phyloP scores from a whole-genome alignment of 2,329 filamentous ascomycete genomes.

The Didymella segeticola region DNA sequence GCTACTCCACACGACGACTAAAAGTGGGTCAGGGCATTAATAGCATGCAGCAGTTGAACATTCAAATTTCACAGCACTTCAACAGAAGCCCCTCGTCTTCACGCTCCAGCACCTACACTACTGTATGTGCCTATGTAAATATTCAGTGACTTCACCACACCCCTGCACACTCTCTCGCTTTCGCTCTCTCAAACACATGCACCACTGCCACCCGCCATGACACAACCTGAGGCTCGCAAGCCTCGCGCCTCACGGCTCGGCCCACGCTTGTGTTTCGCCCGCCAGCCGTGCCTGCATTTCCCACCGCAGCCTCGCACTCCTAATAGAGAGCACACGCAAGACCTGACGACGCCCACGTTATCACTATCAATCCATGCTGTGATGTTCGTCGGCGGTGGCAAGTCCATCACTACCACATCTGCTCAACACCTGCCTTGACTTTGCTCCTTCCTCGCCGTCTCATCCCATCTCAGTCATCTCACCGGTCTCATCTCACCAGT shows the following conservation, averaged over 20 bases:
- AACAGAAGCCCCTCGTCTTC: background rate
- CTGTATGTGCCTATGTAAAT: too few relatives aligned
- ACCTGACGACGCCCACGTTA: too few relatives aligned
- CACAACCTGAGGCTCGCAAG: conserved; percentile 3
- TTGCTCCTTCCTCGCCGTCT: too few relatives aligned
- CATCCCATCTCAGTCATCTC: too few relatives aligned
- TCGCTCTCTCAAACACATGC: conserved; percentile 3
- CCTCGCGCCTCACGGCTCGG: conserved; percentile 7
- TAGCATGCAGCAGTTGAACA: background rate
- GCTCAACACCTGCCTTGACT: too few relatives aligned
- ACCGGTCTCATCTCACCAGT: too few relatives aligned
- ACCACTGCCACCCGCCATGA: background rate
- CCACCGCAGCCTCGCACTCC: background rate
- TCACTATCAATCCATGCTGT: too few relatives aligned
- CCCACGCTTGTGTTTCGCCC: conserved; percentile 13
- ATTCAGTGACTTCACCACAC: too few relatives aligned
- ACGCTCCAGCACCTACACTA: too few relatives aligned
- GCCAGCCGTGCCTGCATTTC: background rate
- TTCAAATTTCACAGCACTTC: background rate
- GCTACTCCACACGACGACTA: conserved; percentile 11
- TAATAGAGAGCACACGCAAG: too few relatives aligned
- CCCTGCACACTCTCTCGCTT: background rate
- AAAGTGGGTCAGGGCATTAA: background rate
- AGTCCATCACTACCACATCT: too few relatives aligned
- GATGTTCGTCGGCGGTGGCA: too few relatives aligned